Percentiles rank a stretch among this genome's conserved stretches.
These are phyloP conservation scores for Metschnikowia lochheadii DNA, from an alignment of 805 yeast species.

Conservation along the genomic window DNA sequence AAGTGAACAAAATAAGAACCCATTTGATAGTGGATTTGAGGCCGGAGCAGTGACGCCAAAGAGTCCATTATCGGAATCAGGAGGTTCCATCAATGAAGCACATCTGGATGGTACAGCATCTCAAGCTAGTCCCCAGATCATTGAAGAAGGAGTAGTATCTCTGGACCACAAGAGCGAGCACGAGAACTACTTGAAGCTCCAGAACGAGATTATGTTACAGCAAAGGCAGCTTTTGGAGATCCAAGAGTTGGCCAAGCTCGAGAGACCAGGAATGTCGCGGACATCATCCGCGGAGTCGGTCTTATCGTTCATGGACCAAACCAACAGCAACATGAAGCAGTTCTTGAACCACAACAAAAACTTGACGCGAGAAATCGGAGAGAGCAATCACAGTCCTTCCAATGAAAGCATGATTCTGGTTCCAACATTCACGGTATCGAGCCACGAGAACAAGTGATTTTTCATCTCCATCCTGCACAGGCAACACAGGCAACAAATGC, in stretches of 20 bases:
- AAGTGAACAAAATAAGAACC: conserved; percentile 27
- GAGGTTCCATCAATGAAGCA: not conserved
- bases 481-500: not conserved
- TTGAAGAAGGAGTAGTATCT: conserved; percentile 1
- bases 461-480: not conserved
- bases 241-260: conserved; percentile 11
- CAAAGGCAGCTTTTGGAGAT: conserved; percentile 30
- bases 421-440: conserved; percentile 16
- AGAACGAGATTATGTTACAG: conserved; percentile 34
- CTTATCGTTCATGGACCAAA: conserved; percentile 13
- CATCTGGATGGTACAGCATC: not conserved
- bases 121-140: conserved; percentile 2
- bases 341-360: conserved; percentile 16
- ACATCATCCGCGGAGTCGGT: conserved; percentile 16
- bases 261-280: conserved; percentile 13
- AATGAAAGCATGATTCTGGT: conserved; percentile 10
- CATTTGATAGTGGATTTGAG: conserved; percentile 32
- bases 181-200: conserved; percentile 34
- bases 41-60: not conserved
- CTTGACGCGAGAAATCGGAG: conserved; percentile 11
- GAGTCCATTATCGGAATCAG: conserved; percentile 7
- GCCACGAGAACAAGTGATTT: conserved; percentile 7
- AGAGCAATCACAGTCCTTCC: conserved; percentile 4
- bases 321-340: conserved; percentile 9
- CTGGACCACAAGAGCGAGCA: conserved; percentile 27